Conservation (phyloP, 2,329 filamentous ascomycete genomes). For the Blastomyces parvus region DNA sequence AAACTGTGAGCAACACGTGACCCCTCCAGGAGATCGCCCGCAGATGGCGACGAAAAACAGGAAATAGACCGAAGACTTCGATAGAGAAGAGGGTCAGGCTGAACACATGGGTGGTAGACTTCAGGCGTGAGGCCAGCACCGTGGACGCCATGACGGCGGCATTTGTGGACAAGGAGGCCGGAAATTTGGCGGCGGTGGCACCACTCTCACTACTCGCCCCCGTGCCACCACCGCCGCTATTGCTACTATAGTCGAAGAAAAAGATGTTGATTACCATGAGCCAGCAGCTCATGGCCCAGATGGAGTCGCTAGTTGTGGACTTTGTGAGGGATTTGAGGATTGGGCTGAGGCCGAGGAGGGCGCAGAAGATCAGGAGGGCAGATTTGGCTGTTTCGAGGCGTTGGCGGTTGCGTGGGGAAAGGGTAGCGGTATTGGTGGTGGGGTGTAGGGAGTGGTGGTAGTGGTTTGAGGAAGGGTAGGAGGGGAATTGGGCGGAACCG, state of each 20-base stretch:
- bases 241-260: conserved; percentile 88
- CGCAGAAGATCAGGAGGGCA: conserved; percentile 83
- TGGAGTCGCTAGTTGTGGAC: conserved; percentile 86
- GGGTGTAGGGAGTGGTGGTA: conserved; percentile 18
- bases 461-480: conserved; percentile 15
- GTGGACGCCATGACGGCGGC: conserved; percentile 94
- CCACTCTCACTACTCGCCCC: conserved; percentile 26
- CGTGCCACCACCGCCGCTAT: conserved; percentile 7
- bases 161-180: conserved; percentile 72
- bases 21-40: conserved; percentile 72
- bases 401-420: conserved; percentile 50
- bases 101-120: conserved; percentile 88
- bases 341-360: conserved; percentile 80
- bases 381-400: conserved; percentile 80
- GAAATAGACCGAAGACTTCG: conserved; percentile 92
- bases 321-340: conserved; percentile 94
- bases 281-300: conserved; percentile 95
- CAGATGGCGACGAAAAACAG: conserved; percentile 88
- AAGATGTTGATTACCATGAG: conserved; percentile 92
- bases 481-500: conserved; percentile 20
- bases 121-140: conserved; percentile 79
- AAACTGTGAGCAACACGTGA: conserved; percentile 65
- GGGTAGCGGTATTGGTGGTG: conserved; percentile 19
- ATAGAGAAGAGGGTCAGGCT: conserved; percentile 92
- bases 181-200: conserved; percentile 40